Conservation (phyloP, 2,329 filamentous ascomycete genomes). For the Proliferodiscus dingleyae region DNA sequence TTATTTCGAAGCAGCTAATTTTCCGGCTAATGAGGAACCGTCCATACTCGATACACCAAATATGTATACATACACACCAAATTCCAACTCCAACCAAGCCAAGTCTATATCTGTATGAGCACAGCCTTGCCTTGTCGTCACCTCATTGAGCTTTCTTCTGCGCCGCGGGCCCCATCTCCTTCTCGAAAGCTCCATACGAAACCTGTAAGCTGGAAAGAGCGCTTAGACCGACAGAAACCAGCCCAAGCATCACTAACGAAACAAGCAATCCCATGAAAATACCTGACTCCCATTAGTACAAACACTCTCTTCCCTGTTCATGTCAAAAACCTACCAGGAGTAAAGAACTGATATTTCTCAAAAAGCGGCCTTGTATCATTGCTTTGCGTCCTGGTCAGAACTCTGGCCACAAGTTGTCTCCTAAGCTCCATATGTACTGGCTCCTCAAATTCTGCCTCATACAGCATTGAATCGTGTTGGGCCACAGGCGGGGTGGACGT, state of each 20-base stretch:
- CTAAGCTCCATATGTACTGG: conserved; percentile 69
- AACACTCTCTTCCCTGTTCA: background rate
- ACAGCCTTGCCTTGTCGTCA: too few relatives aligned
- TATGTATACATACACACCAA: conserved; percentile 3
- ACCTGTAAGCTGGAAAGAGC: conserved; percentile 80
- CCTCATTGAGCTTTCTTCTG: conserved; percentile 70
- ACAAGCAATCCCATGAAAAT: conserved; percentile 83
- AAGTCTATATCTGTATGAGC: background rate
- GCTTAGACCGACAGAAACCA: conserved; percentile 72
- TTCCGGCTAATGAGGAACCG: background rate
- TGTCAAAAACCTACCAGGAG: conserved; percentile 55
- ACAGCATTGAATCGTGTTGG: conserved; percentile 32
- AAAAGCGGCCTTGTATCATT: conserved; percentile 59
- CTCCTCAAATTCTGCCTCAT: conserved; percentile 61
- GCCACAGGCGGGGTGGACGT: conserved; percentile 51
- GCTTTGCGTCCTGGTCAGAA: conserved; percentile 39
- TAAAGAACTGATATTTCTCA: conserved; percentile 92
- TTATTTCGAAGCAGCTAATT: too few relatives aligned
- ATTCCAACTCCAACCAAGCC: conserved; percentile 3
- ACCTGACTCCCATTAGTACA: conserved; percentile 43
- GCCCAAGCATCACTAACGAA: conserved; percentile 65
- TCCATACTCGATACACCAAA: background rate
- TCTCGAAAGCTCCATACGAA: conserved; percentile 91
- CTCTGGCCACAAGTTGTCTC: conserved; percentile 41
- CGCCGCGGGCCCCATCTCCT: conserved; percentile 84